phyloP scores from a whole-genome alignment of 306 rosid species.

The Datisca glomerata region DNA sequence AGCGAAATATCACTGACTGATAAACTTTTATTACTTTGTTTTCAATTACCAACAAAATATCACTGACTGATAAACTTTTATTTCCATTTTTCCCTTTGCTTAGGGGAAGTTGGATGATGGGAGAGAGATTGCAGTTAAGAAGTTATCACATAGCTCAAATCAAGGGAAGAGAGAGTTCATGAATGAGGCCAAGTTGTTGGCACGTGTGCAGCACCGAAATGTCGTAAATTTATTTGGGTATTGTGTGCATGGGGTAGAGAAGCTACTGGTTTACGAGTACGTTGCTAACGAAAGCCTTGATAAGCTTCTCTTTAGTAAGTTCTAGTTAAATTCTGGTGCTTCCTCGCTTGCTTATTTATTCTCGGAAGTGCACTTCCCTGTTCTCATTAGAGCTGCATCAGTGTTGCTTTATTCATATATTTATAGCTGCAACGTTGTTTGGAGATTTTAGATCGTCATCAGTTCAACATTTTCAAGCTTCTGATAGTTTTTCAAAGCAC shows the following conservation, averaged over 20 bases:
- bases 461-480: too few relatives aligned
- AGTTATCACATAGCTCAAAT: slow-evolving; percentile 59
- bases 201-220: slow-evolving; percentile 91
- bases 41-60: neutral
- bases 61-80: neutral
- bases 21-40: neutral
- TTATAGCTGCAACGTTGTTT: too few relatives aligned
- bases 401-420: too few relatives aligned
- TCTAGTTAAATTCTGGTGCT: neutral
- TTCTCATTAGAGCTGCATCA: too few relatives aligned
- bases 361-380: neutral
- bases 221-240: slow-evolving; percentile 86
- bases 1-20: neutral
- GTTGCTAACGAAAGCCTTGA: slow-evolving; percentile 77
- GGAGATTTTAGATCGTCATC: too few relatives aligned
- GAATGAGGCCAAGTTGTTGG: slow-evolving; percentile 83
- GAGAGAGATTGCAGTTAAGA: slow-evolving; percentile 86
- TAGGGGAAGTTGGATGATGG: slow-evolving; percentile 87
- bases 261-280: slow-evolving; percentile 87
- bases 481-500: too few relatives aligned
- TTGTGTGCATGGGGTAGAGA: slow-evolving; percentile 63
- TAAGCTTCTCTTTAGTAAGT: slow-evolving; percentile 89
- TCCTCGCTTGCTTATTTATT: neutral
- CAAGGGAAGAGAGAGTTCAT: slow-evolving; percentile 81
- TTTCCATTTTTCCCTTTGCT: neutral